Percentiles rank a stretch among this genome's conserved stretches.
Conservation (phyloP, 1,284 basidiomycete species). For the Pholiota adiposa region DNA sequence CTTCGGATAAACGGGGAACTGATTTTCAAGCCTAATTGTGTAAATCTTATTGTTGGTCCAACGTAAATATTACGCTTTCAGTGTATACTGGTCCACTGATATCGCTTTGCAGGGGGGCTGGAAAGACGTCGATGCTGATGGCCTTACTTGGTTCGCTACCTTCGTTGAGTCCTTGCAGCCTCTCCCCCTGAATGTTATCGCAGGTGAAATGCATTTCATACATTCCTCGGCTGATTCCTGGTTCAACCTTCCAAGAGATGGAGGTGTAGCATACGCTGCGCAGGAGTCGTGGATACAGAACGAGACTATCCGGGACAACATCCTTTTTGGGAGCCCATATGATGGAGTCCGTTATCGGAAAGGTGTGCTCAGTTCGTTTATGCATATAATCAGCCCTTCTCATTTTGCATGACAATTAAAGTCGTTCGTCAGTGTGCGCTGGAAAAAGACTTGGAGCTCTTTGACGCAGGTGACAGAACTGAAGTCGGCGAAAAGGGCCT, state of each 20-base stretch:
- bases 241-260: conserved; percentile 67
- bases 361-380: conserved; percentile 17
- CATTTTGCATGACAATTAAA: too few relatives aligned
- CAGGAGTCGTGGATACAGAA: conserved; percentile 81
- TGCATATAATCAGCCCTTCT: background rate
- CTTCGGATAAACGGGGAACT: conserved; percentile 54
- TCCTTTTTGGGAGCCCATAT: conserved; percentile 54
- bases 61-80: conserved; percentile 38
- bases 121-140: conserved; percentile 58
- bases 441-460: conserved; percentile 63
- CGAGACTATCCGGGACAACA: conserved; percentile 47
- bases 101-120: conserved; percentile 31
- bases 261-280: conserved; percentile 74
- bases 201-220: conserved; percentile 67
- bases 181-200: background rate
- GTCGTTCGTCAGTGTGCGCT: conserved; percentile 68
- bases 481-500: conserved; percentile 73
- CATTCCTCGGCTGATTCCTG: conserved; percentile 57
- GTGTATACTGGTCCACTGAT: background rate
- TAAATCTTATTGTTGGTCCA: conserved; percentile 68
- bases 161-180: background rate
- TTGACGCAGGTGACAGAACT: conserved; percentile 75
- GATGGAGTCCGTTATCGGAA: conserved; percentile 54
- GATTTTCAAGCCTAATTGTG: conserved; percentile 54
- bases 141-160: conserved; percentile 49